Conservation (phyloP, 1,284 basidiomycete genomes). For the Leccinum pallidistipes region DNA sequence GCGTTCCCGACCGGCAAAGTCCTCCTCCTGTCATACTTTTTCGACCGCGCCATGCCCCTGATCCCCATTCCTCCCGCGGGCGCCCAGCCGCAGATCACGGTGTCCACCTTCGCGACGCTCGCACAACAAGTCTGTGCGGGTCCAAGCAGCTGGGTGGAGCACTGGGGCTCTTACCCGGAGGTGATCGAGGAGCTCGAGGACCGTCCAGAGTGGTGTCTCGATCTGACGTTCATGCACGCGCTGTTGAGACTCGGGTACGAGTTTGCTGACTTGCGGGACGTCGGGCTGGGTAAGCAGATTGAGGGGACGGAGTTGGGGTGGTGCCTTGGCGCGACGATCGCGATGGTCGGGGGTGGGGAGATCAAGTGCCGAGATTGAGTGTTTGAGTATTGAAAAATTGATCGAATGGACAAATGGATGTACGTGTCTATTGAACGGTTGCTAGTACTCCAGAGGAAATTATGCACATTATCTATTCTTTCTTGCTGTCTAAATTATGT, state of each 20-base stretch:
- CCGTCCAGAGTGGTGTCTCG: conserved; percentile 92
- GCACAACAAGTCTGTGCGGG: conserved; percentile 77
- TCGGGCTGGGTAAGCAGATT: conserved; percentile 87
- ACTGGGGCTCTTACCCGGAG: conserved; percentile 51
- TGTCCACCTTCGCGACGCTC: conserved; percentile 64
- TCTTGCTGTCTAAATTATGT: background rate
- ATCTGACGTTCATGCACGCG: conserved; percentile 94
- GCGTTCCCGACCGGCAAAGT: conserved; percentile 83
- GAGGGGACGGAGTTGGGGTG: conserved; percentile 93
- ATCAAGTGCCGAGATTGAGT: conserved; percentile 44
- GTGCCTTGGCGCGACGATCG: conserved; percentile 88
- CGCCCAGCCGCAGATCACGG: conserved; percentile 42
- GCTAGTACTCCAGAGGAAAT: background rate
- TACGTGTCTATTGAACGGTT: background rate
- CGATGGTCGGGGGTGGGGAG: conserved; percentile 66
- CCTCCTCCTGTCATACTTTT: conserved; percentile 94
- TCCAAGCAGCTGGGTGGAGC: conserved; percentile 54
- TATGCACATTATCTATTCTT: background rate
- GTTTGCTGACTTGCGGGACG: conserved; percentile 64
- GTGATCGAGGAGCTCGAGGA: conserved; percentile 73
- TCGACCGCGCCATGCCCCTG: conserved; percentile 88
- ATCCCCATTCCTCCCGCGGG: conserved; percentile 40
- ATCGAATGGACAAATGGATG: background rate
- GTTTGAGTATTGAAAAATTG: background rate
- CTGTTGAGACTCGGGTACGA: conserved; percentile 85